phyloP scores from a whole-genome alignment of 768 basidiomycete species.

The Boletus speciosus region DNA sequence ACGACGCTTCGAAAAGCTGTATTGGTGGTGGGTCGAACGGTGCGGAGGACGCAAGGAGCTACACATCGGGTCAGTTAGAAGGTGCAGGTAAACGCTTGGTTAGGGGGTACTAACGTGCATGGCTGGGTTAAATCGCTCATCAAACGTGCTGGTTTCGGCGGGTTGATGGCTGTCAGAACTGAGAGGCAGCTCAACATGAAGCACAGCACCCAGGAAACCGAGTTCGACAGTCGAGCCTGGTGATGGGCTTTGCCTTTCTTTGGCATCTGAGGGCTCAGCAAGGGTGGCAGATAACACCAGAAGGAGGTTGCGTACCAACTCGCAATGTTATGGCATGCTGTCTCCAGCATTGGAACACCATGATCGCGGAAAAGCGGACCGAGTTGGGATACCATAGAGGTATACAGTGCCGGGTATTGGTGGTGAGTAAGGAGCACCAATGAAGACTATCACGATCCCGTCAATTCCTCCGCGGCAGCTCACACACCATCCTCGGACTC shows the following conservation, averaged over 20 bases:
- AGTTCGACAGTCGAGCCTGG: slow-evolving; percentile 70
- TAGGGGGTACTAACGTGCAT: slow-evolving; percentile 40
- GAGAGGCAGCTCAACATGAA: slow-evolving; percentile 70
- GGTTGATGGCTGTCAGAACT: slow-evolving; percentile 71
- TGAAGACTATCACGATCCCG: slow-evolving; percentile 12
- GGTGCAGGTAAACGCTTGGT: too few relatives aligned
- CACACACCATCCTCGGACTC: background rate
- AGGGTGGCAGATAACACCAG: background rate
- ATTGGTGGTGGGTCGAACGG: slow-evolving; percentile 57
- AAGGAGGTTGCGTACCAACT: slow-evolving; percentile 58
- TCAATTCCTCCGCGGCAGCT: background rate
- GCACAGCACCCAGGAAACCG: slow-evolving; percentile 76
- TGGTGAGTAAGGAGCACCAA: slow-evolving; percentile 82
- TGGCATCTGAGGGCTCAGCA: slow-evolving; percentile 29
- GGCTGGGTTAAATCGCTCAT: slow-evolving; percentile 50
- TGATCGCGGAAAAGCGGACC: slow-evolving; percentile 73
- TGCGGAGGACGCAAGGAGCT: slow-evolving; percentile 69
- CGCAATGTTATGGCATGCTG: slow-evolving; percentile 81
- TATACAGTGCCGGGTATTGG: slow-evolving; percentile 81
- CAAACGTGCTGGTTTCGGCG: slow-evolving; percentile 48
- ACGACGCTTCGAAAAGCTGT: slow-evolving; percentile 57
- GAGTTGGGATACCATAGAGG: slow-evolving; percentile 58
- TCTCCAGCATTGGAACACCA: slow-evolving; percentile 78
- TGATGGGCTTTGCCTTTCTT: slow-evolving; percentile 72
- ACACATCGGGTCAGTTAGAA: background rate